A percentile compares a stretch with the other conserved stretches of the same genome.
phyloP scores from a whole-genome alignment of 1,139 yeast genomes.

The Protomyces arabidopsidicola region DNA sequence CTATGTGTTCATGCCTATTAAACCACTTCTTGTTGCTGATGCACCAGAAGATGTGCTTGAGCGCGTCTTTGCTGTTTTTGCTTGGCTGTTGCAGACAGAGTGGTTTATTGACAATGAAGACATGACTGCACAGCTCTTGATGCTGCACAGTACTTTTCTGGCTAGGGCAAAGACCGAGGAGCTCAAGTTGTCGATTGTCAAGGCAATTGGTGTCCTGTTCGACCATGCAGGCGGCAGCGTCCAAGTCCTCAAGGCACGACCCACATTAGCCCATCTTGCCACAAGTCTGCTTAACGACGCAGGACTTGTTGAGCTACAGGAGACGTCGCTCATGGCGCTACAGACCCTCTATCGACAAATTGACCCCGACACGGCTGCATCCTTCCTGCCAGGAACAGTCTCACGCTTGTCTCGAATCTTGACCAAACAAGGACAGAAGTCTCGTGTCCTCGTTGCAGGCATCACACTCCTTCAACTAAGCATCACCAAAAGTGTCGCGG shows the following conservation, averaged over 20 bases:
- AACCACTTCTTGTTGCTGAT: slow-evolving; percentile 9
- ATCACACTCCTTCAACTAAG: background rate
- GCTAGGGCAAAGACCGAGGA: slow-evolving; percentile 16
- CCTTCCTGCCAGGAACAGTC: slow-evolving; percentile 22
- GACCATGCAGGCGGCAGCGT: background rate
- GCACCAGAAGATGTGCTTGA: background rate
- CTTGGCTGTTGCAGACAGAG: slow-evolving; percentile 10
- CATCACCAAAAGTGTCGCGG: background rate
- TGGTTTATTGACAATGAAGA: slow-evolving; percentile 7
- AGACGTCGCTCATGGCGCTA: background rate
- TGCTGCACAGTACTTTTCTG: background rate
- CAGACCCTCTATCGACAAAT: background rate
- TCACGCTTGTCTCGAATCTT: slow-evolving; percentile 1
- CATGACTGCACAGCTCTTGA: slow-evolving; percentile 15
- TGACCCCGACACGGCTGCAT: slow-evolving; percentile 6
- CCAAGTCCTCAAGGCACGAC: slow-evolving; percentile 4
- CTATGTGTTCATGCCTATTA: slow-evolving; percentile 17
- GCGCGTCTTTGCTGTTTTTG: slow-evolving; percentile 2
- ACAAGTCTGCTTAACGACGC: slow-evolving; percentile 1
- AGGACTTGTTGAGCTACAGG: background rate
- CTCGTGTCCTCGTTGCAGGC: background rate
- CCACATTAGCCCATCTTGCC: slow-evolving; percentile 10
- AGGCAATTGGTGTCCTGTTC: background rate
- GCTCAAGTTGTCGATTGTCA: background rate
- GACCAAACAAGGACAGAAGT: background rate